Conservation (phyloP, 2,329 filamentous ascomycete species). For the Penicillium sp. region DNA sequence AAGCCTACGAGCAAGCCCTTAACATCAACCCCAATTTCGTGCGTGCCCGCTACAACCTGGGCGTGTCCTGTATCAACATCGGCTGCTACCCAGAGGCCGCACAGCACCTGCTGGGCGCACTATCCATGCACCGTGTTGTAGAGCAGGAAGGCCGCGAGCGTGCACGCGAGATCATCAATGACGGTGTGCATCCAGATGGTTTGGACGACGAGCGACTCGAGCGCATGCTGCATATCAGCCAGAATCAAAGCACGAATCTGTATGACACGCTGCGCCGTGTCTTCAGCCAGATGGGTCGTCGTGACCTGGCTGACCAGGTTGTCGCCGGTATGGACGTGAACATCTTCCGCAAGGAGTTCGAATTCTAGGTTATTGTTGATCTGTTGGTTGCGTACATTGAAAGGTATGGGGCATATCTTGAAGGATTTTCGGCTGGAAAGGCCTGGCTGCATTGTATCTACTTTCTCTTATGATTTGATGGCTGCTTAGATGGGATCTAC, state of each 20-base stretch:
- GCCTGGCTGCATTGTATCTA: constrained; percentile 9
- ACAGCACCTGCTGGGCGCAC: constrained; percentile 82
- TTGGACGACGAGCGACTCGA: constrained; percentile 72
- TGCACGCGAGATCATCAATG: constrained; percentile 74
- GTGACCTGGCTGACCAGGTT: constrained; percentile 84
- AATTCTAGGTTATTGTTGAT: constrained; percentile 56
- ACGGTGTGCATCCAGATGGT: constrained; percentile 45
- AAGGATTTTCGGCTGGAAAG: not conserved
- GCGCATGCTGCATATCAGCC: constrained; percentile 70
- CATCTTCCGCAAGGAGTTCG: constrained; percentile 83
- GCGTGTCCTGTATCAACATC: constrained; percentile 95
- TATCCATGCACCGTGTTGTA: constrained; percentile 93
- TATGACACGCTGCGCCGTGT: constrained; percentile 92
- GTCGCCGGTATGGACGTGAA: constrained; percentile 88
- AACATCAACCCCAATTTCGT: constrained; percentile 94
- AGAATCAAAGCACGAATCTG: constrained; percentile 95
- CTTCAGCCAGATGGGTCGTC: constrained; percentile 91
- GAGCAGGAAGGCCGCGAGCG: constrained; percentile 80
- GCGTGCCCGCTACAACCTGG: constrained; percentile 91
- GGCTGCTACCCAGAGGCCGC: constrained; percentile 92
- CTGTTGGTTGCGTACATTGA: not conserved
- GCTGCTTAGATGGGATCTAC: constrained; percentile 1
- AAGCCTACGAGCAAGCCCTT: constrained; percentile 90
- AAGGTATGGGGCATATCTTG: not conserved
- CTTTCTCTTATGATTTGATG: constrained; percentile 1